Evolutionary conservation across 2,329 filamentous ascomycete genomes (phyloP).

Genomic region (Fusarium nisikadoi): DNA sequence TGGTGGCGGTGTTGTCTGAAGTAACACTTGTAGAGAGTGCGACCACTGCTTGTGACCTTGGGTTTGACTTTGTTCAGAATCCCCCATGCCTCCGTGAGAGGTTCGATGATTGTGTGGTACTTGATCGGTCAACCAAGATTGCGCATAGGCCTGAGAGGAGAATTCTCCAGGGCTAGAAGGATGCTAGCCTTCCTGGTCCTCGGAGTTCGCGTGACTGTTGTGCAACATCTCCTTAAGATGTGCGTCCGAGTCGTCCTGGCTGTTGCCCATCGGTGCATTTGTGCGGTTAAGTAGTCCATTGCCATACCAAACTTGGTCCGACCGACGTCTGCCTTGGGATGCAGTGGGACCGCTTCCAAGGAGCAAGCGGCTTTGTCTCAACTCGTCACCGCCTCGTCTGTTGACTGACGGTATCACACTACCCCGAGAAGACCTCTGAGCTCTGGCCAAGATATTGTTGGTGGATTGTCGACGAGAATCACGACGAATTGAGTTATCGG

Average conservation of each 20-base stretch:
- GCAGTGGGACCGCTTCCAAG: constrained; percentile 6
- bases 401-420: neutral
- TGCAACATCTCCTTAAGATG: constrained; percentile 25
- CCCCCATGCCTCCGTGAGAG: neutral
- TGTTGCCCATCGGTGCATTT: constrained; percentile 10
- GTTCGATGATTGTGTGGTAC: neutral
- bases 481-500: constrained; percentile 4
- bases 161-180: constrained; percentile 14
- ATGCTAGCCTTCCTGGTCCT: constrained; percentile 38
- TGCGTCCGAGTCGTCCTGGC: constrained; percentile 21
- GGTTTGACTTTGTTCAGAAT: neutral
- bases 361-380: constrained; percentile 27
- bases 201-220: constrained; percentile 11
- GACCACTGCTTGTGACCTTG: constrained; percentile 19
- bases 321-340: constrained; percentile 11
- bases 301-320: constrained; percentile 17
- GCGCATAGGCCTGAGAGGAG: neutral
- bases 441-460: constrained; percentile 2
- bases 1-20: constrained; percentile 35
- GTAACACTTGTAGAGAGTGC: constrained; percentile 30
- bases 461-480: constrained; percentile 9
- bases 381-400: constrained; percentile 1
- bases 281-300: constrained; percentile 13
- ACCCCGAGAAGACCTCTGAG: constrained; percentile 2
- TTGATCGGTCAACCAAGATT: constrained; percentile 3